Evolutionary conservation across 192 early-diverging fungal species (phyloP).

Genomic region (Obelidium mucronatum): DNA sequence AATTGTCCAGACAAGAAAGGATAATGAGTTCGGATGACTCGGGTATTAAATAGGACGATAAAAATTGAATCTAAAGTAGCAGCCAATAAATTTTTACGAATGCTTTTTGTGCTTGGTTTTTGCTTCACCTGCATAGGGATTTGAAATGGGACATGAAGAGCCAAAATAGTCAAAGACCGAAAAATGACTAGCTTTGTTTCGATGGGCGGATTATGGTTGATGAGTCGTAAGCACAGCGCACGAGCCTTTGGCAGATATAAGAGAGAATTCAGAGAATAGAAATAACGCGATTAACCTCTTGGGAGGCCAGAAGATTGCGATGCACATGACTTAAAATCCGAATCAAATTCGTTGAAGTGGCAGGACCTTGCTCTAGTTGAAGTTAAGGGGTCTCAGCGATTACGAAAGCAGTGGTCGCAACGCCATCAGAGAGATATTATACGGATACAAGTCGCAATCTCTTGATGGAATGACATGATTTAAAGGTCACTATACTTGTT

Average conservation of each 20-base stretch:
- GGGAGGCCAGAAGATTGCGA: constrained; percentile 11
- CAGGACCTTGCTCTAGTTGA: constrained; percentile 26
- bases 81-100: too few species aligned
- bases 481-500: constrained; percentile 8
- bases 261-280: too few species aligned
- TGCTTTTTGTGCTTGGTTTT: too few species aligned
- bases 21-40: background rate
- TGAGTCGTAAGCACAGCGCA: background rate
- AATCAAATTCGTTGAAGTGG: constrained; percentile 30
- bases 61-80: constrained; percentile 8
- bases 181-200: constrained; percentile 9
- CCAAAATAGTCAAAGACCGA: constrained; percentile 19
- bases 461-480: background rate
- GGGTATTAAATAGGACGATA: background rate
- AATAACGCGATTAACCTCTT: too few species aligned
- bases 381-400: too few species aligned
- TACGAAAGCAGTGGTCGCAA: too few species aligned
- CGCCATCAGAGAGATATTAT: too few species aligned
- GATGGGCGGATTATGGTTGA: constrained; percentile 4
- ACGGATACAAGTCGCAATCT: too few species aligned
- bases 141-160: constrained; percentile 18
- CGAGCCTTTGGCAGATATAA: too few species aligned
- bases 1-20: constrained; percentile 2
- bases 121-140: constrained; percentile 6
- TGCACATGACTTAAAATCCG: constrained; percentile 26